phyloP scores from a whole-genome alignment of 768 basidiomycete species.

The Tulasnella sp. region DNA sequence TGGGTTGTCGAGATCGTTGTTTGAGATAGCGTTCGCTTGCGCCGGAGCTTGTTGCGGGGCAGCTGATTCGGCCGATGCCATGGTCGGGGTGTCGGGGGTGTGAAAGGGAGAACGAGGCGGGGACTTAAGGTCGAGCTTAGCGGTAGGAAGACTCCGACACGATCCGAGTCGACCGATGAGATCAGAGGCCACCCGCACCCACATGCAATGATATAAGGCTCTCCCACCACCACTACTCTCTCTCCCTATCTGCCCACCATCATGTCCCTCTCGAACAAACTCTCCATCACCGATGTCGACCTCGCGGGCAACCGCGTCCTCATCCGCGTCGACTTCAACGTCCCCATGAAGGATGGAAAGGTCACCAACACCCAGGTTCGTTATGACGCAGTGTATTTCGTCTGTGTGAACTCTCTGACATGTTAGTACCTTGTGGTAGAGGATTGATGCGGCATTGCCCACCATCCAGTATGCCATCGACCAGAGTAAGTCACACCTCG shows the following conservation, averaged over 20 bases:
- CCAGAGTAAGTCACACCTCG: conserved; percentile 49
- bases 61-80: conserved; percentile 12
- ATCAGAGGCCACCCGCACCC: conserved; percentile 9
- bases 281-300: conserved; percentile 85
- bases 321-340: conserved; percentile 95
- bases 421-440: conserved; percentile 48
- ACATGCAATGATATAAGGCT: neutral
- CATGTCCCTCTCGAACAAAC: conserved; percentile 94
- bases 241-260: conserved; percentile 30
- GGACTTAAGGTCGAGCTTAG: conserved; percentile 4
- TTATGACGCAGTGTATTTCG: conserved; percentile 28
- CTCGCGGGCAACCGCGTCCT: conserved; percentile 85
- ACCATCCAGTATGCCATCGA: conserved; percentile 92
- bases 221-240: conserved; percentile 22
- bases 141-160: neutral
- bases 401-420: neutral
- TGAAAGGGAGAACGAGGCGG: neutral
- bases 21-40: neutral
- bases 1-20: neutral
- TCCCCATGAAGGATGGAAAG: conserved; percentile 75
- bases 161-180: conserved; percentile 13
- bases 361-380: conserved; percentile 96
- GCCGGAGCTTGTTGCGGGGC: neutral
- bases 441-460: conserved; percentile 93
- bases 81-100: conserved; percentile 4